phyloP scores from a whole-genome alignment of 192 early-diverging fungal species.

The Linnemannia hyalina region DNA sequence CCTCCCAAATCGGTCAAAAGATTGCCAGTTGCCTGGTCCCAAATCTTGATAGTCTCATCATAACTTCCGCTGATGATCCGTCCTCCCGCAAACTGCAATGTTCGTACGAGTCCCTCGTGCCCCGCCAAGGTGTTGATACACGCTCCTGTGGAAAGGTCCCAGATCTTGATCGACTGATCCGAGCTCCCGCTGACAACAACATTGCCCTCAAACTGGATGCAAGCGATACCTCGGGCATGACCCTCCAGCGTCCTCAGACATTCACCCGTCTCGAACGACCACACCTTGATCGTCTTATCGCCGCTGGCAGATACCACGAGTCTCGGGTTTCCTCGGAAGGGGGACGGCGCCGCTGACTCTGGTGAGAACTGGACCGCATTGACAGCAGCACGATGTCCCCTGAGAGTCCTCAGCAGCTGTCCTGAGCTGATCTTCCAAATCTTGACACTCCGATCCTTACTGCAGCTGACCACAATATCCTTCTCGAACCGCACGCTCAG shows the following conservation, averaged over 20 bases:
- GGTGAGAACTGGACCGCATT: constrained; percentile 82
- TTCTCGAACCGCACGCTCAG: constrained; percentile 83
- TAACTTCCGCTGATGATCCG: constrained; percentile 90
- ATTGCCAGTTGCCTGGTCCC: constrained; percentile 80
- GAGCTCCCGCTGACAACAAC: constrained; percentile 88
- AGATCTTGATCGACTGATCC: constrained; percentile 82
- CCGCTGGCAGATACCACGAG: constrained; percentile 80
- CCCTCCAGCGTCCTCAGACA: constrained; percentile 76
- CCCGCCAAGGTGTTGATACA: constrained; percentile 63
- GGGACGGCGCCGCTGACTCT: constrained; percentile 80
- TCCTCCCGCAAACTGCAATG: constrained; percentile 74
- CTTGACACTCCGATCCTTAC: constrained; percentile 84
- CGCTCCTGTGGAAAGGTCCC: constrained; percentile 60
- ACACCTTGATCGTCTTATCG: constrained; percentile 88
- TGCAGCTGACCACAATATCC: constrained; percentile 83
- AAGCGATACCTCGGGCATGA: constrained; percentile 88
- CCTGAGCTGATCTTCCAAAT: constrained; percentile 85
- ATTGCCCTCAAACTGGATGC: constrained; percentile 90
- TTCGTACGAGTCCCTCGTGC: constrained; percentile 80
- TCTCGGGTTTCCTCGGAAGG: constrained; percentile 80
- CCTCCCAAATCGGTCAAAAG: constrained; percentile 68
- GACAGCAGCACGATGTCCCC: constrained; percentile 88
- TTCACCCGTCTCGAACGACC: constrained; percentile 81
- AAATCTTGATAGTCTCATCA: constrained; percentile 90
- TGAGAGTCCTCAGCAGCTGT: constrained; percentile 64